Conservation (phyloP, 352 stramenopile species). For the Phytophthora constricta region DNA sequence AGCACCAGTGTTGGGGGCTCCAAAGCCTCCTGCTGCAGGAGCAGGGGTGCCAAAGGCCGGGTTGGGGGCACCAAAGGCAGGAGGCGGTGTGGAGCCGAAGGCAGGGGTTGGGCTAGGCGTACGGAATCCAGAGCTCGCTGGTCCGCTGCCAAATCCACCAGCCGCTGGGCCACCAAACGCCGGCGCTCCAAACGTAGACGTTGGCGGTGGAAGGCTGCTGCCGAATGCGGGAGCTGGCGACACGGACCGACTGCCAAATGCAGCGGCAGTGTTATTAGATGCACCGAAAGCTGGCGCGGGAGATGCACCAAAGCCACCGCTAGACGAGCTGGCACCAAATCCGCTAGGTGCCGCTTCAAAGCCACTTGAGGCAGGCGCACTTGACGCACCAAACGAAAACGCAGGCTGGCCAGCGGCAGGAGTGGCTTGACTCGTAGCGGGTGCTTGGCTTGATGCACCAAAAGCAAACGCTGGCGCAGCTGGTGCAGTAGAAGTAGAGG, state of each 20-base stretch:
- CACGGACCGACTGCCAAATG: constrained; percentile 38
- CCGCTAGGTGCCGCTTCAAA: constrained; percentile 32
- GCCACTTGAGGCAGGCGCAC: constrained; percentile 15
- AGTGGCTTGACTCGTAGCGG: constrained; percentile 32
- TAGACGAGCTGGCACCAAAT: constrained; percentile 36
- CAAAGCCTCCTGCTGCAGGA: constrained; percentile 34
- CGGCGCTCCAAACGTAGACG: constrained; percentile 35
- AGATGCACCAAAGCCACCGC: constrained; percentile 24
- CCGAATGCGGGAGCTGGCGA: constrained; percentile 29
- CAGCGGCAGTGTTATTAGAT: constrained; percentile 35
- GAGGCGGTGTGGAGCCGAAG: constrained; percentile 24
- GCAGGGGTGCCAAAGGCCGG: constrained; percentile 31
- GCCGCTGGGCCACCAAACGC: constrained; percentile 36
- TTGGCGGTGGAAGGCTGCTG: constrained; percentile 32
- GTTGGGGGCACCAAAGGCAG: constrained; percentile 30
- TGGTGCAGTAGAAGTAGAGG: constrained; percentile 32
- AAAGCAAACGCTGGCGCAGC: constrained; percentile 51
- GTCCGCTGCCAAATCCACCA: constrained; percentile 41
- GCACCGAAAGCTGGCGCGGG: constrained; percentile 41
- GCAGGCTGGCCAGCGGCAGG: constrained; percentile 35
- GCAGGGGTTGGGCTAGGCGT: constrained; percentile 36
- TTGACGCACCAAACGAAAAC: constrained; percentile 47
- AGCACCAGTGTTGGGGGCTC: constrained; percentile 34
- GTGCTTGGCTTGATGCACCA: constrained; percentile 37
- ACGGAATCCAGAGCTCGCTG: constrained; percentile 40